Base-by-base conservation (phyloP, 352 stramenopile species). In the Phytophthora pinifolia region DNA sequence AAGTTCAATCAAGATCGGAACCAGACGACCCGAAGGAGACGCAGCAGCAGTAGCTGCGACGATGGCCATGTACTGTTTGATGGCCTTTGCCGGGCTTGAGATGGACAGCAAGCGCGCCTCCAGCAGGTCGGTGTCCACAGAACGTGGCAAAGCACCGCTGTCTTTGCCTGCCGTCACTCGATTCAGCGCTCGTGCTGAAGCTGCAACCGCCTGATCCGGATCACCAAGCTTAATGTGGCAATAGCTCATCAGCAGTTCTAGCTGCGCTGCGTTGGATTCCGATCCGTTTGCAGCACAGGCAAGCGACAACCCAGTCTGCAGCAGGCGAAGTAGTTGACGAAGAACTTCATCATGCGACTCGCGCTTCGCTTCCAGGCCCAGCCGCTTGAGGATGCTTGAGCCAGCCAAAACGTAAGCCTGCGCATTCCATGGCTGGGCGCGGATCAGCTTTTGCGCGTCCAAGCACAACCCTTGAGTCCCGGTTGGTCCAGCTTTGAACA, bases 1-100 rank as follows among this genome's bases (percentile, higher is more conserved):
- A 22, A 92, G 54, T 41, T 92, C 79, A 32, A 71, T 65, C 36
- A 92, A 55, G n/a, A 86, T 72, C 37, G 68, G 46, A 18, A 83
- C 45, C 13, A 81, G 38, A 44, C 64, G 41, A 8, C 63, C 29
- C 2, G 53, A 49, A 27, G 27, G 62, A 41, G 27, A 5, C 12
- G 51, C 45, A 22, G 15, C 18, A n/a, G n/a, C n/a, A n/a, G 46
- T 27, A 18, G 30, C 39, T 20, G 46, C 18, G 42, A 74, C 18
- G 29, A 66, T 33, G 45, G 14, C 22, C 51, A 74, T 15, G 48
- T 83, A 92, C 29, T 61, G 74, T 5, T 55, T 41, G 10, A 79
- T 50, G 1, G 67, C 73, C 15, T 60, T 53, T 0, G 22, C 25
- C 17, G 49, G 47, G 18, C 52, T 65, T 20, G 59, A 37, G 9